These are phyloP conservation scores for Chaetomium globosum DNA, from an alignment of 2,329 filamentous ascomycete genomes.

Conservation along the genomic window DNA sequence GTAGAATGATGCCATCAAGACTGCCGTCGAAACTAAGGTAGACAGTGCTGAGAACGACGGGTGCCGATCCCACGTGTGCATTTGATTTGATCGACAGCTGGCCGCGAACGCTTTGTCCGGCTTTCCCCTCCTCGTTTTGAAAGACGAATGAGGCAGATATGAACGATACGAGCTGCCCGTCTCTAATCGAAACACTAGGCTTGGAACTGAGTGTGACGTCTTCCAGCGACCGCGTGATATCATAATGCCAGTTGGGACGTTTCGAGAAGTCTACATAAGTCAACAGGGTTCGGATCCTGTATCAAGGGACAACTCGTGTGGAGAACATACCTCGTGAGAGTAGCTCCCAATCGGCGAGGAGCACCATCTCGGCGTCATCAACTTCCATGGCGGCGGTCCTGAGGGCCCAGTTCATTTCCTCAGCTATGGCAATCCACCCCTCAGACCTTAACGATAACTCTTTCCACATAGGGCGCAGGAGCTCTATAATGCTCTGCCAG, in stretches of 20 bases:
- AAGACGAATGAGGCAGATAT: constrained; percentile 56
- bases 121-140: constrained; percentile 59
- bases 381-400: constrained; percentile 58
- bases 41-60: constrained; percentile 56
- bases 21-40: constrained; percentile 60
- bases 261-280: constrained; percentile 54
- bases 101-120: constrained; percentile 60
- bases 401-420: constrained; percentile 64
- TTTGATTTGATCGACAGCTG: constrained; percentile 62
- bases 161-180: constrained; percentile 44
- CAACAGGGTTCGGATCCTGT: constrained; percentile 21
- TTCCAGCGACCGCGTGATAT: constrained; percentile 60
- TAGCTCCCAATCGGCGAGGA: constrained; percentile 68
- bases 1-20: constrained; percentile 58
- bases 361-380: constrained; percentile 57
- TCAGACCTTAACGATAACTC: constrained; percentile 59
- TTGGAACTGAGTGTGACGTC: constrained; percentile 50
- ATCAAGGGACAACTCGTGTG: background rate
- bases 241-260: constrained; percentile 62
- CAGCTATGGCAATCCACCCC: constrained; percentile 61
- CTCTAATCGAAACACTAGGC: constrained; percentile 55
- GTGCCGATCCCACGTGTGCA: constrained; percentile 55
- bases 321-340: constrained; percentile 58
- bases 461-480: constrained; percentile 62
- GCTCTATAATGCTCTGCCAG: constrained; percentile 58